A percentile compares a stretch with the other conserved stretches of the same genome.
phyloP scores from a whole-genome alignment of 257 asterid genomes.

The Haberlea rhodopensis region DNA sequence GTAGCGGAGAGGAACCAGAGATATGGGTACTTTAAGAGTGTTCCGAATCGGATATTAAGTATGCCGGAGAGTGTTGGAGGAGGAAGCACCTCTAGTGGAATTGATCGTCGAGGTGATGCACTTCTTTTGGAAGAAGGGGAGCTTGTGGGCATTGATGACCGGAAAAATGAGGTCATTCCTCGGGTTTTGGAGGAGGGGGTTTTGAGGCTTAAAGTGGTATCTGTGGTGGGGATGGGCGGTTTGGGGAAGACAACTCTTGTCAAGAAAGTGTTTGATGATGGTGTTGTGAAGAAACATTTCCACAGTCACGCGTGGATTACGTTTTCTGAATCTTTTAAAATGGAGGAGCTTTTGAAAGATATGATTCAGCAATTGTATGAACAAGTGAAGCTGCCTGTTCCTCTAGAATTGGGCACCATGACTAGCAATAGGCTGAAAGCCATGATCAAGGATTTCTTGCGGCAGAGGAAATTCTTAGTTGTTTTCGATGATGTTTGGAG shows the following conservation, averaged over 20 bases:
- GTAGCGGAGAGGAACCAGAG: conserved; percentile 29
- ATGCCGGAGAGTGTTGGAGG: background rate
- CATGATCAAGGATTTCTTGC: conserved; percentile 26
- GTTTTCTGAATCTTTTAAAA: conserved; percentile 29
- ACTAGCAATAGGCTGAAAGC: conserved; percentile 11
- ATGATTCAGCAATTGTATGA: conserved; percentile 27
- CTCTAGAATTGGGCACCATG: conserved; percentile 14
- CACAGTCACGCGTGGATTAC: conserved; percentile 37
- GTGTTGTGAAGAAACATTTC: conserved; percentile 27
- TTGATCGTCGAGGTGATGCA: conserved; percentile 29
- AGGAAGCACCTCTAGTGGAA: background rate
- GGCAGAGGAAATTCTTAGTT: conserved; percentile 24
- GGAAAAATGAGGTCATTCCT: background rate
- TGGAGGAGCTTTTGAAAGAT: conserved; percentile 28
- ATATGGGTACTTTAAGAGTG: conserved; percentile 20
- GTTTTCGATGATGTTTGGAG: conserved; percentile 41
- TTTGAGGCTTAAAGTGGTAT: conserved; percentile 26
- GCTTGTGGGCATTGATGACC: conserved; percentile 31
- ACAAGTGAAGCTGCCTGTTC: conserved; percentile 22
- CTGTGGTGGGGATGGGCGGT: conserved; percentile 43
- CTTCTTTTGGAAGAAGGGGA: conserved; percentile 33
- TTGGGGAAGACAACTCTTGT: conserved; percentile 42
- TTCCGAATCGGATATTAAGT: conserved; percentile 10
- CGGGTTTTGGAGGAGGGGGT: conserved; percentile 18
- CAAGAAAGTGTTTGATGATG: conserved; percentile 36